A percentile compares a stretch with the other conserved stretches of the same genome.
Evolutionary conservation across 2,329 filamentous ascomycete genomes (phyloP).

Genomic region (Torrubiella hemipterigena): DNA sequence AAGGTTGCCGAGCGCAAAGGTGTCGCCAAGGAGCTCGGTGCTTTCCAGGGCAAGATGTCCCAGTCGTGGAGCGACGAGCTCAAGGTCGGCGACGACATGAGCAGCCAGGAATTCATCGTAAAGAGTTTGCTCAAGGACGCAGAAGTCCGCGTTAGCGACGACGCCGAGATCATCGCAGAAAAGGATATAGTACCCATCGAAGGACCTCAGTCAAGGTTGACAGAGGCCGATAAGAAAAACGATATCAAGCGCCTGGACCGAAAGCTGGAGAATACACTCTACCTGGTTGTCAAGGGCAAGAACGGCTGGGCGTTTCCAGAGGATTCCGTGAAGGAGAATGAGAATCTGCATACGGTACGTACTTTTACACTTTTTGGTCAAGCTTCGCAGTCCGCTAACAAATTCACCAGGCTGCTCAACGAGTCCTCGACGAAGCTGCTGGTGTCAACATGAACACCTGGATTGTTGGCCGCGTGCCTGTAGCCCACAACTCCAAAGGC

Average conservation of each 20-base stretch:
- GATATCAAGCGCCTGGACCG: slow-evolving; percentile 72
- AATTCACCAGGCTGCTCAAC: slow-evolving; percentile 59
- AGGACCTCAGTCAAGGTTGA: slow-evolving; percentile 55
- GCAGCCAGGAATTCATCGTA: slow-evolving; percentile 50
- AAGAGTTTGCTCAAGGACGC: slow-evolving; percentile 66
- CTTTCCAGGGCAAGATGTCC: slow-evolving; percentile 59
- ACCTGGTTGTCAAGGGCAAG: slow-evolving; percentile 68
- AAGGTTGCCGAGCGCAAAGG: slow-evolving; percentile 64
- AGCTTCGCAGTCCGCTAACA: not conserved
- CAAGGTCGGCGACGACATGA: slow-evolving; percentile 58
- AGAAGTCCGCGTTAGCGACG: slow-evolving; percentile 47
- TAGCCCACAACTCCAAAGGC: slow-evolving; percentile 56
- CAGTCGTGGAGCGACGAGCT: slow-evolving; percentile 88
- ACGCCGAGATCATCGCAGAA: slow-evolving; percentile 45
- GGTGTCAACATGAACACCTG: slow-evolving; percentile 98
- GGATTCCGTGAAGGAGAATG: slow-evolving; percentile 53
- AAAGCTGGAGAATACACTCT: slow-evolving; percentile 68
- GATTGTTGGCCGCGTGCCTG: slow-evolving; percentile 82
- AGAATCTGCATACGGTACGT: slow-evolving; percentile 75
- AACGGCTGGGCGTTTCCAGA: slow-evolving; percentile 78
- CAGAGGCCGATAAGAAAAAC: slow-evolving; percentile 65
- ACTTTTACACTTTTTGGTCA: slow-evolving; percentile 1
- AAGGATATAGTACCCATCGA: slow-evolving; percentile 57
- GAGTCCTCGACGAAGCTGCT: slow-evolving; percentile 63
- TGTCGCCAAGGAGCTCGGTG: slow-evolving; percentile 72